Percentiles rank a stretch among this genome's conserved stretches.
Evolutionary conservation across 78 protist genomes (phyloP).

Genomic region (Speleostelium caveatum): DNA sequence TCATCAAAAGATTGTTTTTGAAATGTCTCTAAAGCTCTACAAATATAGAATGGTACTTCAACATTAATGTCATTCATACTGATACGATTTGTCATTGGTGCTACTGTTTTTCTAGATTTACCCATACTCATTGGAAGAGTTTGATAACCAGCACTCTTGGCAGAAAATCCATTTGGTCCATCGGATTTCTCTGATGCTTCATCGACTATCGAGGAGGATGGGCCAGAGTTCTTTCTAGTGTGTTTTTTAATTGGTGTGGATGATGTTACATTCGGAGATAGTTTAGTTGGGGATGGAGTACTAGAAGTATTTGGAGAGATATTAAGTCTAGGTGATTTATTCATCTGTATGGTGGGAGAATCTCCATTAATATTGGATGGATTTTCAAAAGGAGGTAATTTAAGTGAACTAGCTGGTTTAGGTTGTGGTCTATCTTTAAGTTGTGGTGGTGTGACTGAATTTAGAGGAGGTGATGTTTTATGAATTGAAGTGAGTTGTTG

Average conservation of each 20-base stretch:
- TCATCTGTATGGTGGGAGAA: neutral
- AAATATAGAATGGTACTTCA: constrained; percentile 49
- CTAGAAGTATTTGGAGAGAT: neutral
- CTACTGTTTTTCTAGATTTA: neutral
- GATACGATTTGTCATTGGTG: constrained; percentile 13
- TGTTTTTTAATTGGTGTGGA: constrained; percentile 1
- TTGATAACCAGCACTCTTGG: neutral
- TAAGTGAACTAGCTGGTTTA: neutral
- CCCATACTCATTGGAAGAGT: neutral
- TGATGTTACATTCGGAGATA: neutral
- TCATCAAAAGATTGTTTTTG: constrained; percentile 33
- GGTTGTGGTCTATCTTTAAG: neutral
- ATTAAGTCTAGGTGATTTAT: constrained; percentile 46
- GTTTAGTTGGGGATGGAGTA: neutral
- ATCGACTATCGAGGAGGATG: neutral
- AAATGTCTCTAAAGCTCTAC: constrained; percentile 15
- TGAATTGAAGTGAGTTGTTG: neutral
- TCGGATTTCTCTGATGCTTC: constrained; percentile 5
- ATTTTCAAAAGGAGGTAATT: constrained; percentile 1
- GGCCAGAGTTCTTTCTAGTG: constrained; percentile 37
- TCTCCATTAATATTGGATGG: neutral
- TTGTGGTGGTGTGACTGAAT: neutral
- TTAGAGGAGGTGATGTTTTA: neutral
- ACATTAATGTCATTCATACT: constrained; percentile 17
- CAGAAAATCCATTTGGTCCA: constrained; percentile 10